Conservation (phyloP, 345 rosid genomes). For the Corchorus olitorius region DNA sequence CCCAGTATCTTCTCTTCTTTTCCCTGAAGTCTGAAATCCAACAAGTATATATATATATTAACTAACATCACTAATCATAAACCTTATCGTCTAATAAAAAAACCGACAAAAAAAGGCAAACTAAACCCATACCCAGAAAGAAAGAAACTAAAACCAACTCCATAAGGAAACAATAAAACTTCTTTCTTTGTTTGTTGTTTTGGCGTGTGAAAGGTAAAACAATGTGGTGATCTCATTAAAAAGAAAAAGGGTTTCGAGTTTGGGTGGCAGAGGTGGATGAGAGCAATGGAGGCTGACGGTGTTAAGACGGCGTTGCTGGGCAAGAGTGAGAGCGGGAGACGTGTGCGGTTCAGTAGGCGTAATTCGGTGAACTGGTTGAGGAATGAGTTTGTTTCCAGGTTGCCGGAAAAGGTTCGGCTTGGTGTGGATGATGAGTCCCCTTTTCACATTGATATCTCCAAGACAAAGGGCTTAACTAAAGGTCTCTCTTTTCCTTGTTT, state of each 20-base stretch:
- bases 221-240: background rate
- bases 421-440: slow-evolving; percentile 58
- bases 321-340: slow-evolving; percentile 19
- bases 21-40: no score
- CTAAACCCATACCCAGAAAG: no score
- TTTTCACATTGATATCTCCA: slow-evolving; percentile 52
- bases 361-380: slow-evolving; percentile 46
- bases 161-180: background rate
- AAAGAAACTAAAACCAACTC: no score
- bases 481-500: slow-evolving; percentile 34
- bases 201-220: background rate
- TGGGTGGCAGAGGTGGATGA: slow-evolving; percentile 3
- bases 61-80: no score
- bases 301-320: slow-evolving; percentile 35
- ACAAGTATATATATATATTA: no score
- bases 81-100: no score
- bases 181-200: background rate
- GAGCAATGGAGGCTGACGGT: slow-evolving; percentile 22
- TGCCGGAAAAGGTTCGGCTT: slow-evolving; percentile 67
- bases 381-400: slow-evolving; percentile 50
- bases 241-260: background rate
- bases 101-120: no score
- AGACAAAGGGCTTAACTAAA: slow-evolving; percentile 43
- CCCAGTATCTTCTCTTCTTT: no score
- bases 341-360: slow-evolving; percentile 25